Percentiles rank a stretch among this genome's conserved stretches.
These are phyloP conservation scores for Phaeotremella fagi DNA, from an alignment of 768 basidiomycete species.

Conservation along the genomic window DNA sequence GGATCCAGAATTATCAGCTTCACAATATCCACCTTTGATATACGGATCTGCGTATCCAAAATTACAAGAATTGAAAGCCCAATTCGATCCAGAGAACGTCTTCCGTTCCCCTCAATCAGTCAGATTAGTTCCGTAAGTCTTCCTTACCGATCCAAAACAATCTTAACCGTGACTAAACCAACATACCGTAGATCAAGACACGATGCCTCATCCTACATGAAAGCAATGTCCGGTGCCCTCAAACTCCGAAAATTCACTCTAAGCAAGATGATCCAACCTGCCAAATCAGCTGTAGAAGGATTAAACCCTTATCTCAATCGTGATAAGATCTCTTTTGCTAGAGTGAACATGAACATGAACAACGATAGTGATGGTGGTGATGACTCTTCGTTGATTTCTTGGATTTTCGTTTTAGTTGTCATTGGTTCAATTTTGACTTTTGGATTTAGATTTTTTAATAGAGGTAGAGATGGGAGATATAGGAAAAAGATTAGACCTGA, in stretches of 20 bases:
- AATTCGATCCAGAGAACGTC: slow-evolving; percentile 8
- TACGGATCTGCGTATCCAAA: slow-evolving; percentile 9
- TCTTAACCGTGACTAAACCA: background rate
- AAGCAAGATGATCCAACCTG: background rate
- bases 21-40: slow-evolving; percentile 5
- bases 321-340: too few species aligned
- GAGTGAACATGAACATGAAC: too few species aligned
- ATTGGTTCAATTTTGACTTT: too few species aligned
- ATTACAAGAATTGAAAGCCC: slow-evolving; percentile 5
- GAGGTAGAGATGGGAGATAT: too few species aligned
- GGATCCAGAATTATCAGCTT: slow-evolving; percentile 8
- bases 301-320: background rate
- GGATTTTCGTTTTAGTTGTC: background rate
- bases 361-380: background rate
- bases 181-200: background rate
- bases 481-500: too few species aligned
- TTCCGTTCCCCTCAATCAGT: slow-evolving; percentile 7
- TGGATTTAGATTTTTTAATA: too few species aligned
- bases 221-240: background rate
- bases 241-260: slow-evolving; percentile 1
- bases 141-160: background rate
- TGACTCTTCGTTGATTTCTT: background rate
- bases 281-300: background rate
- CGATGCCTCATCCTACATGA: background rate
- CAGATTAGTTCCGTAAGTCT: background rate